phyloP scores from a whole-genome alignment of 2,329 filamentous ascomycete genomes.

The Verruconis gallopava region DNA sequence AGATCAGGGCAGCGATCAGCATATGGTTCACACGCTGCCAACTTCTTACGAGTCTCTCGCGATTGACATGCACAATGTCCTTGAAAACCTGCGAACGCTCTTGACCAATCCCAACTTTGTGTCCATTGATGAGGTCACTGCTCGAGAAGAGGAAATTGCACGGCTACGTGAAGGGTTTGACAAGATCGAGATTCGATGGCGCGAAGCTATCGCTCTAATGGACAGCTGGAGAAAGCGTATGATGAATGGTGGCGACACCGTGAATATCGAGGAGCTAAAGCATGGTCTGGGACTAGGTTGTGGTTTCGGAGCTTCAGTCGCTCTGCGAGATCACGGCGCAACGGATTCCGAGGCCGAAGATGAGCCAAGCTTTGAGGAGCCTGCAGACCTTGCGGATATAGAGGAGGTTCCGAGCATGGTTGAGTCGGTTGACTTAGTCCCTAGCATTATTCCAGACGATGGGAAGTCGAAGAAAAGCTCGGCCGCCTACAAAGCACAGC shows the following conservation, averaged over 20 bases:
- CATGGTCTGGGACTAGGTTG: constrained; percentile 50
- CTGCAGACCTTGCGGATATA: not conserved
- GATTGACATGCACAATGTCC: constrained; percentile 58
- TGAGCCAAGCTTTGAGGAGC: not conserved
- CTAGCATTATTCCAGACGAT: constrained; percentile 1
- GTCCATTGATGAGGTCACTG: constrained; percentile 81
- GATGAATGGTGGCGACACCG: constrained; percentile 53
- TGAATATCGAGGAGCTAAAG: constrained; percentile 48
- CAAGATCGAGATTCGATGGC: constrained; percentile 85
- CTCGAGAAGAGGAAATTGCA: constrained; percentile 83
- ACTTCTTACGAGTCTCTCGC: constrained; percentile 56
- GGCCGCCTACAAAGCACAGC: constrained; percentile 11
- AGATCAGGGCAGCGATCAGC: constrained; percentile 19
- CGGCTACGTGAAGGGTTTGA: constrained; percentile 77
- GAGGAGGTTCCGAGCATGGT: not conserved
- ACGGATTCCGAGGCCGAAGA: constrained; percentile 5
- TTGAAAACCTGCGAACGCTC: constrained; percentile 70
- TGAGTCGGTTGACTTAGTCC: not conserved
- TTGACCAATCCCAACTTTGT: constrained; percentile 95
- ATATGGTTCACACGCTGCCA: constrained; percentile 34
- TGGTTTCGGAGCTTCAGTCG: constrained; percentile 16
- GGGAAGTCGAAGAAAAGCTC: constrained; percentile 6
- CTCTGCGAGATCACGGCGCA: not conserved
- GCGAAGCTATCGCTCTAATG: constrained; percentile 79
- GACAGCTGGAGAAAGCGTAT: constrained; percentile 83